Base-by-base conservation (phyloP, 441 rosid species). In the Eutrema salsugineum region DNA sequence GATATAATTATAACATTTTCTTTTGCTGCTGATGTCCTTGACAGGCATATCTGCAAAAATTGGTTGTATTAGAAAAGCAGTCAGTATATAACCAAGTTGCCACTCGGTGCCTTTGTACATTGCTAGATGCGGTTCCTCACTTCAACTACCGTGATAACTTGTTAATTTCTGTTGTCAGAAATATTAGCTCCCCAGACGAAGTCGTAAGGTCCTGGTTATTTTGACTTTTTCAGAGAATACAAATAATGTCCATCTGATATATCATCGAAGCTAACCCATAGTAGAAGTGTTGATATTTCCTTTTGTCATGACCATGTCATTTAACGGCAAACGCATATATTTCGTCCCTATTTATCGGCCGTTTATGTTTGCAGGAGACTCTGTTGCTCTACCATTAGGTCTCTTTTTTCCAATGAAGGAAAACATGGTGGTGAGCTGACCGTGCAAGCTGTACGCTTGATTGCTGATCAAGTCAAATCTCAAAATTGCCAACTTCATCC, bases 81-180 rank as follows among this genome's bases (percentile, higher is more conserved):
- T n/a, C 91, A 56, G 76, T 73, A 38, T 93, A 83, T 79, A 86
- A 82, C 75, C 93, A 83, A 71, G 87, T 83, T 62, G 93, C 81
- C 22, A 81, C 87, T 43, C 90, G 95, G 64, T 91, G 99, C 71
- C 53, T 91, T 59, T 89, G 92, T 76, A 76, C 79, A 54, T 83
- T 95, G 84, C 90, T 95, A 57, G 98, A 93, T 43, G 85, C 97
- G 63, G 89, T 75, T 78, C 97, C 96, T 22, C 96, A 95, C 85
- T 95, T 93, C 81, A 93, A 95, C 85, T 95, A 81, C 72, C 79
- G 89, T 4, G 94, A 91, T 74, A 86, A 76, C 79, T 82, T 95
- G 77, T 56, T 95, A 70, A 81, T n/a, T 59, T 83, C 85, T 42
- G 96, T 86, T 78, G 87, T 88, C 68, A 67, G 77, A 78, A 93